phyloP scores from a whole-genome alignment of 1,284 basidiomycete species.

The Ustanciosporium gigantosporum region DNA sequence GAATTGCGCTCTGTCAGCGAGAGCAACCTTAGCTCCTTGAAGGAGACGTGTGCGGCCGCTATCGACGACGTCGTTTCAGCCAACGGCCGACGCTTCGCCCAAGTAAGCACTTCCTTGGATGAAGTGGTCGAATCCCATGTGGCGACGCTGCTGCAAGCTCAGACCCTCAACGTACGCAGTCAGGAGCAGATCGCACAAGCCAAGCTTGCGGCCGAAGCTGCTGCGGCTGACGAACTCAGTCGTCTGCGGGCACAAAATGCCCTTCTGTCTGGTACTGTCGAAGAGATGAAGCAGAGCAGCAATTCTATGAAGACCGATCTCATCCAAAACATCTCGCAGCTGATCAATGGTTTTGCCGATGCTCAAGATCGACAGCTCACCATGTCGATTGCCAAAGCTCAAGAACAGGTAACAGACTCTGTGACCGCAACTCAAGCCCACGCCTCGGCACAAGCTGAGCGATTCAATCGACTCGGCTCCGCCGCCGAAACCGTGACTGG shows the following conservation, averaged over 20 bases:
- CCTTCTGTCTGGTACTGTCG: slow-evolving; percentile 69
- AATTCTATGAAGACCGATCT: slow-evolving; percentile 73
- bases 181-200: slow-evolving; percentile 63
- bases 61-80: slow-evolving; percentile 55
- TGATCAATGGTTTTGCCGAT: slow-evolving; percentile 73
- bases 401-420: slow-evolving; percentile 61
- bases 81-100: slow-evolving; percentile 14
- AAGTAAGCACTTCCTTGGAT: slow-evolving; percentile 60
- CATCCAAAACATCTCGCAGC: slow-evolving; percentile 71
- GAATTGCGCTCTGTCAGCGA: slow-evolving; percentile 68
- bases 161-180: slow-evolving; percentile 66
- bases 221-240: slow-evolving; percentile 66
- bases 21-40: slow-evolving; percentile 63
- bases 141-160: slow-evolving; percentile 68
- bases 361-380: slow-evolving; percentile 73
- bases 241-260: slow-evolving; percentile 75
- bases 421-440: slow-evolving; percentile 9
- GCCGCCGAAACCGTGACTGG: slow-evolving; percentile 3
- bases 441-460: slow-evolving; percentile 1
- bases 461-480: slow-evolving; percentile 6
- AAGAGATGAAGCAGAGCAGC: slow-evolving; percentile 71
- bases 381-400: slow-evolving; percentile 68
- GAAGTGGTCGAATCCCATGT: slow-evolving; percentile 66
- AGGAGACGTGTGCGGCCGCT: slow-evolving; percentile 59
- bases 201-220: slow-evolving; percentile 66